Conservation (phyloP, 2,329 filamentous ascomycete species). For the Calonectria ilicicola region DNA sequence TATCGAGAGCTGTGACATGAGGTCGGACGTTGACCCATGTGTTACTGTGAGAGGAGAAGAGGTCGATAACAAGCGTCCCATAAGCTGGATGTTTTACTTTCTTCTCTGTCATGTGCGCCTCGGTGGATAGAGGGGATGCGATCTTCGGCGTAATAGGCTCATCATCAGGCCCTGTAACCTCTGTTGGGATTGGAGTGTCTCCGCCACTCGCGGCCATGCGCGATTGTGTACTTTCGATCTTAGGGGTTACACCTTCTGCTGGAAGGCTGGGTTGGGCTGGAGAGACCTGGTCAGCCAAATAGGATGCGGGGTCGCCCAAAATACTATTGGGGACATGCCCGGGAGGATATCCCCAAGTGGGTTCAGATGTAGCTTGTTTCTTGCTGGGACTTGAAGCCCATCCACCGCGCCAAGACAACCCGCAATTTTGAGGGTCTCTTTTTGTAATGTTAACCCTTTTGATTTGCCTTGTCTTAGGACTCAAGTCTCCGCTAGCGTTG, state of each 20-base stretch:
- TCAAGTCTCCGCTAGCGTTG: background rate
- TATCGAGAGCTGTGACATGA: conserved; percentile 38
- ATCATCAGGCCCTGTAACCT: background rate
- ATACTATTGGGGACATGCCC: background rate
- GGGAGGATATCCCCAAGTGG: background rate
- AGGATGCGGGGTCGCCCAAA: background rate
- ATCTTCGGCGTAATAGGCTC: background rate
- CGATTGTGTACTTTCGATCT: background rate
- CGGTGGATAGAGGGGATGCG: background rate
- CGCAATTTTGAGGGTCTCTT: background rate
- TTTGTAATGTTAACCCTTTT: background rate
- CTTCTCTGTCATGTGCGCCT: conserved; percentile 29
- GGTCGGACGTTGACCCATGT: conserved; percentile 37
- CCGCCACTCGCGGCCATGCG: background rate
- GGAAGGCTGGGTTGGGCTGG: background rate
- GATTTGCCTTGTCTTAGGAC: background rate
- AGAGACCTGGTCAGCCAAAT: background rate
- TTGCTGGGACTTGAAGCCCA: background rate
- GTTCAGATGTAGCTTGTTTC: background rate
- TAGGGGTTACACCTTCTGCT: background rate
- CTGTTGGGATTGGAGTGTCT: background rate
- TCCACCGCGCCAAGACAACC: background rate
- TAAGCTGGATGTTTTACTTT: conserved; percentile 30
- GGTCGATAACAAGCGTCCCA: conserved; percentile 26
- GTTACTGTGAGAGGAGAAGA: conserved; percentile 36